Base-by-base conservation (phyloP, 495 filamentous ascomycete species). In the Barbatosphaeria neglecta region DNA sequence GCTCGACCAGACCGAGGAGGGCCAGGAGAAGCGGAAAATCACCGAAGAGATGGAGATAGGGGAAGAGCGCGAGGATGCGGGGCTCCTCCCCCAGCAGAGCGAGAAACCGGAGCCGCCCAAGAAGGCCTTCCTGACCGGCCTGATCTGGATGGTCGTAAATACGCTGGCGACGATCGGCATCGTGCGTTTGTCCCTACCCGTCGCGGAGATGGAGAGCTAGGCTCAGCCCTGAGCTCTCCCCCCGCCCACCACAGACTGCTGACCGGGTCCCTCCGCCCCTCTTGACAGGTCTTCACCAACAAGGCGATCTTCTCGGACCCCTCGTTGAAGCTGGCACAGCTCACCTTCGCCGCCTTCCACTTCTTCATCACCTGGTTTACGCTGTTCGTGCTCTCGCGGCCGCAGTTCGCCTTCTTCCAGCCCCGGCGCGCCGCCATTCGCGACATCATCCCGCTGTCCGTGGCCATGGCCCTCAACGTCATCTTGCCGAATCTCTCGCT, bases 401-500 rank as follows among this genome's bases (percentile, higher is more conserved):
- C 80, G n/a, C 57, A 59, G 18, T 72, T 82, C 50, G 69, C 64
- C 41, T 70, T 82, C 64, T 86, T 86, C 56, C 60, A 61, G 13
- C 74, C 80, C 3, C 75, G 77, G 37, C 66, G 69, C 41, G 68
- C 76, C 37, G 49, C 70, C 22, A 57, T 83, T 40, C 56, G 64
- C 40, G 72, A 78, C 37, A 81, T 85, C 48, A 67, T 84, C 22
- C 83, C 81, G 8, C 64, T 86, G 6, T 74, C 77, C 17, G 55
- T 79, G 33, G 73, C 82, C 56, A 86, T 86, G 80, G 70, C 75
- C 31, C 63, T 82, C 45, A 84, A 86, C 60, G 80, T 87, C 47
- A 78, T 87, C 53, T 68, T 86, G n/a, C 81, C 80, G 22, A 87
- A 87, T 56, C 65, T 84, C 9, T 84, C 81, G 4, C 68, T 87